Percentiles rank a stretch among this genome's conserved stretches.
These are phyloP conservation scores for Friedmanniomyces endolithicus DNA, from an alignment of 495 filamentous ascomycete species.

Conservation along the genomic window DNA sequence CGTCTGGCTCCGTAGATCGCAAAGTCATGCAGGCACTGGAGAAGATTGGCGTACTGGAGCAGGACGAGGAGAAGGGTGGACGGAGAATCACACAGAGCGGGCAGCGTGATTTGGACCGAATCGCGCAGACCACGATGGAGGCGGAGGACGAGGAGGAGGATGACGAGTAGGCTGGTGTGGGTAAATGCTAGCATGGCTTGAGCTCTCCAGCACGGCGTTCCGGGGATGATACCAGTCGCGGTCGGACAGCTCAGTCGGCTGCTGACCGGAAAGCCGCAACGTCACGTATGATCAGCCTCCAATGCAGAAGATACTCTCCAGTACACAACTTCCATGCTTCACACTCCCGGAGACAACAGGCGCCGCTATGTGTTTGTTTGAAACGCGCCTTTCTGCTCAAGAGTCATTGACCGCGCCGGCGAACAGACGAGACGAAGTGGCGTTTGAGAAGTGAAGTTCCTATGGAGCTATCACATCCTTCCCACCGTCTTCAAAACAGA, in stretches of 20 bases:
- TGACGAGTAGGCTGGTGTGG: slow-evolving; percentile 2
- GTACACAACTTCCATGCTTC: no score
- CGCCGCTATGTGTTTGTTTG: no score
- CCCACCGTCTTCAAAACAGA: slow-evolving; percentile 26
- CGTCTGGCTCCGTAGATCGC: slow-evolving; percentile 85
- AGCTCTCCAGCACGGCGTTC: slow-evolving; percentile 4
- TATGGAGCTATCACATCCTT: no score
- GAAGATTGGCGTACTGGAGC: slow-evolving; percentile 97
- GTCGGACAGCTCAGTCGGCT: no score
- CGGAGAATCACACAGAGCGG: slow-evolving; percentile 92
- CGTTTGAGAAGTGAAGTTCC: no score
- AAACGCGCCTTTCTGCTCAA: no score
- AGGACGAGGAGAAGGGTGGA: slow-evolving; percentile 93
- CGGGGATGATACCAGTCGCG: neutral
- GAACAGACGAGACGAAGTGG: no score
- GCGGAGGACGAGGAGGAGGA: slow-evolving; percentile 54
- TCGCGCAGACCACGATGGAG: slow-evolving; percentile 63
- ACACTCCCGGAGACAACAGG: no score
- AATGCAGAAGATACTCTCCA: no score
- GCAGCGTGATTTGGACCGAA: slow-evolving; percentile 97
- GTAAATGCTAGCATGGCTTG: neutral
- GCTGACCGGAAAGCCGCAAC: no score
- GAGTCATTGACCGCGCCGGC: neutral
- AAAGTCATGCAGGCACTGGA: slow-evolving; percentile 92
- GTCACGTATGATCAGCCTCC: no score